Evolutionary conservation across 2,329 filamentous ascomycete genomes (phyloP), one percentile per base, ranked within the genome.

Genomic region (Pestalotiopsis sp.): DNA sequence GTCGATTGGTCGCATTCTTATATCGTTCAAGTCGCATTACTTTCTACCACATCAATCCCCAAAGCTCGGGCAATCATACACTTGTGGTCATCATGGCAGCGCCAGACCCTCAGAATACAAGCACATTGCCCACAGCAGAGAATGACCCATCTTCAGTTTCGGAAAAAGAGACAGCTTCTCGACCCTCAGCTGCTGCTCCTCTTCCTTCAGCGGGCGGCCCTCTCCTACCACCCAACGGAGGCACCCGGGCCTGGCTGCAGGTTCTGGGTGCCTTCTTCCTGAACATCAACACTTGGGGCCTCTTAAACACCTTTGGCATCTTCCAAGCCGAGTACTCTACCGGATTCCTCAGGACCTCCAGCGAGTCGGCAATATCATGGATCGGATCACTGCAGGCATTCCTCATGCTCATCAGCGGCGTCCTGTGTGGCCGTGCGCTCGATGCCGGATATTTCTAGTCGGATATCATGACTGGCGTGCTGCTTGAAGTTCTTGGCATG

Each of bases 301-400:
- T 64, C 5, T 20, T 45, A 4, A 64, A 64, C 13, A 20, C 61
- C 1, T 64, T 64, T 64, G 61, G 61, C 38, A 36, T 64, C 17
- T 64, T 41, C 61, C 61, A 64, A 20, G 39, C 61, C 5, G 31
- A 64, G 17, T 64, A 64, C 38, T 14, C 14, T 11, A 23, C 61
- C 14, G 25, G 14, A 1, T 13, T 41, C 5, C 61, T 64, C 12
- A n/a, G 17, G 4, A 14, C n/a, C 17, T n/a, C 14, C 6, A 41
- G 17, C 9, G 17, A 25, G 9, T n/a, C 61, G 12, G 39, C 14
- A n/a, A 85, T 88, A 70, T 83, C 85, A 49, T 87, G 84, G 83
- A 86, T 88, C 66, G 85, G 85, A 62, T 84, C 84, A 0, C 75
- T 86, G 25, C 84, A 86, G 68, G 81, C 82, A 3, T 86, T 87